phyloP scores from a whole-genome alignment of 116 monocot species.

The Dioscorea cayenensis region DNA sequence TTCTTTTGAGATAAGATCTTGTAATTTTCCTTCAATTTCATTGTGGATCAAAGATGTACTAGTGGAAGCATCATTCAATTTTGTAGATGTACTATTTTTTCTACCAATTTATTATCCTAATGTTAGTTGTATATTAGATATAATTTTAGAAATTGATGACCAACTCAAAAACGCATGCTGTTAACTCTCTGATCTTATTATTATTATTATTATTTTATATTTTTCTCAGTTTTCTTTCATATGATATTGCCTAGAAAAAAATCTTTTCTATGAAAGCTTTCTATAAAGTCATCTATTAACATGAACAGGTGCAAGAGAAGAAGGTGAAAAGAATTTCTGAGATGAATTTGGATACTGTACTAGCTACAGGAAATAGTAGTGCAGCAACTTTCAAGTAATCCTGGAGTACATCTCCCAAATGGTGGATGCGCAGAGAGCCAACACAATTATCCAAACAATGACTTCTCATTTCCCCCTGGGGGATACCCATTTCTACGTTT shows the following conservation, averaged over 20 bases:
- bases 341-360: constrained; percentile 59
- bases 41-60: neutral
- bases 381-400: constrained; percentile 28
- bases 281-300: neutral
- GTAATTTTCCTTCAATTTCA: neutral
- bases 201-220: neutral
- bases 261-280: neutral
- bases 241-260: too few relatives aligned
- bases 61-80: neutral
- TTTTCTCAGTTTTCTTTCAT: neutral
- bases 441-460: constrained; percentile 23
- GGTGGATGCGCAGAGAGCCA: constrained; percentile 40
- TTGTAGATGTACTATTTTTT: neutral
- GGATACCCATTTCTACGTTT: constrained; percentile 44
- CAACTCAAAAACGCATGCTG: neutral
- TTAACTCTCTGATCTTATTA: neutral
- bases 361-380: constrained; percentile 30
- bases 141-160: neutral
- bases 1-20: neutral
- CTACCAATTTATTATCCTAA: too few relatives aligned
- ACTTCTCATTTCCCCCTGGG: constrained; percentile 48
- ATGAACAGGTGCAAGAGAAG: constrained; percentile 76
- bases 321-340: constrained; percentile 72
- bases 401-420: constrained; percentile 30
- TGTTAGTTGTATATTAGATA: neutral